phyloP scores from a whole-genome alignment of 441 rosid genomes.

The Corymbia citriodora region DNA sequence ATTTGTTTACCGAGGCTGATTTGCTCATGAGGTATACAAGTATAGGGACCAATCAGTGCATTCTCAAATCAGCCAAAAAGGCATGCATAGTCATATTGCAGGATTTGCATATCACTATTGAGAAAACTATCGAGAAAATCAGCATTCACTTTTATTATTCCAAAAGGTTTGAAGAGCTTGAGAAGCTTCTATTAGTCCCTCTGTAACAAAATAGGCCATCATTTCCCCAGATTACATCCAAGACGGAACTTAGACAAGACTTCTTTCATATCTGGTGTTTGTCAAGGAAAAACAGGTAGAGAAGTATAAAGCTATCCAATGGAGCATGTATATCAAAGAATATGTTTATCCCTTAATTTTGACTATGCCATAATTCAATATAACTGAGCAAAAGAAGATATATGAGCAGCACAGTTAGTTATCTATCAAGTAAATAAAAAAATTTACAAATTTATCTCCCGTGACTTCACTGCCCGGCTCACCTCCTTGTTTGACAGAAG shows the following conservation, averaged over 20 bases:
- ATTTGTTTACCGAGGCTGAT: not conserved
- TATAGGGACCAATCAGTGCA: not conserved
- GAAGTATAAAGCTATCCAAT: not conserved
- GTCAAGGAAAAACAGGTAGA: not conserved
- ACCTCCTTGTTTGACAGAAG: not conserved
- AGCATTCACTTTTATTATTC: not conserved
- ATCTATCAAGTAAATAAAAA: not conserved
- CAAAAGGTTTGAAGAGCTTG: not conserved
- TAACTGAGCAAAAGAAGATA: not conserved
- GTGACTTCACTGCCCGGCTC: not conserved
- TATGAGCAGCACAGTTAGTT: not conserved
- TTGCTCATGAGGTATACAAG: not conserved
- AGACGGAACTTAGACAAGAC: not conserved
- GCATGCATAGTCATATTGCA: not conserved
- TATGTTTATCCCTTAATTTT: not conserved
- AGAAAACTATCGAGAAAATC: not conserved
- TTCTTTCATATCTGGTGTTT: not conserved
- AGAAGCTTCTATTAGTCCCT: not conserved
- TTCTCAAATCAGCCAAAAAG: not conserved
- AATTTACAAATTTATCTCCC: not conserved
- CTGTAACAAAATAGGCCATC: not conserved
- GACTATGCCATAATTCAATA: not conserved
- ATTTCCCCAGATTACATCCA: not conserved
- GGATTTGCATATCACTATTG: not conserved
- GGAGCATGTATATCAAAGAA: not conserved